Base-by-base conservation (phyloP, 2,329 filamentous ascomycete species). In the Aspergillus sp. region DNA sequence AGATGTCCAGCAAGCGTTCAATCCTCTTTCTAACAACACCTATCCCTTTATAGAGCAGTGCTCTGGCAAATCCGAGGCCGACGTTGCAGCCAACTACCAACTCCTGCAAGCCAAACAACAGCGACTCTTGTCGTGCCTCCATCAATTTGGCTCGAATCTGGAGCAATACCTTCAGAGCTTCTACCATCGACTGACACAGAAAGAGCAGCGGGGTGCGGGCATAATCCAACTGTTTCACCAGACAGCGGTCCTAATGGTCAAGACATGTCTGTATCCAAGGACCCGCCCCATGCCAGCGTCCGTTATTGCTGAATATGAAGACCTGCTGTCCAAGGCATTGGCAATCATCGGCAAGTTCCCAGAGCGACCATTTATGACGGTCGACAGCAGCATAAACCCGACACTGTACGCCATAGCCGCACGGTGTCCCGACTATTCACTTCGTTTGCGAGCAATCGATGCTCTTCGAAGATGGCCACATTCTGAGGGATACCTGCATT, bases 11-110 rank as follows among this genome's bases (percentile, higher is more conserved):
- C 48, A 41, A 14, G 37, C 37, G 4, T 24, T 51, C 4, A 23
- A 17, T 7, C 35, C 37, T 1, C 14, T 55, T 8, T 6, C 61
- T 3, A 51, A 58, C 39, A 37, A 37, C 3, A 56, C 51, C 19
- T 51, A 62, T 9, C 53, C 56, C 6, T 62, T 64, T 27, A 49
- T 64, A 7, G 62, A 61, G 49, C 49, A 15, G 39, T 55, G 1
- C 6, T 51, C 35, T 35, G 27, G 8, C 14, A 12, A 3, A 12
- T 47, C 61, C 15, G 46, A 39, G 4, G 7, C 21, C 17, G 57
- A 64, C 40, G 45, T 60, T 8, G 17, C 33, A 33, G 46, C 53
- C 3, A 19, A 55, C 1, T 63, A 61, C 12, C 37, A 31, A 2
- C 23, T 54, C 0, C 52, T 66, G 1, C 60, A 44, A 9, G 6